Evolutionary conservation across 768 basidiomycete genomes (phyloP).

Genomic region (Nidularia sp.): DNA sequence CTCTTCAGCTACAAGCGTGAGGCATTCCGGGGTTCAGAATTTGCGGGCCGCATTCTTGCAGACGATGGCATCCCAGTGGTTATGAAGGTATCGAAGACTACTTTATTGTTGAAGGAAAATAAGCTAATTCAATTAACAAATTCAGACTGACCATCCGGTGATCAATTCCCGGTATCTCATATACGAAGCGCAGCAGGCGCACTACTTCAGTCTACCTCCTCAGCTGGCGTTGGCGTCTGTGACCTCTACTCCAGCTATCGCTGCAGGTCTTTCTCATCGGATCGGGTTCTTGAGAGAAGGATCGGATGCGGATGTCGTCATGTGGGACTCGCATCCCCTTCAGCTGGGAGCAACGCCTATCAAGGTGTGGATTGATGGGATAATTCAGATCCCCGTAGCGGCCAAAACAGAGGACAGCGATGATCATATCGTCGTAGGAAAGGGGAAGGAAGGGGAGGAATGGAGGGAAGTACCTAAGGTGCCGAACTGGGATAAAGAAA

Average conservation of each 20-base stretch:
- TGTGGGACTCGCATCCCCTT: conserved; percentile 77
- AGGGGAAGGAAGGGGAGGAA: conserved; percentile 37
- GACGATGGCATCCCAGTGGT: conserved; percentile 70
- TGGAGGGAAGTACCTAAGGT: conserved; percentile 45
- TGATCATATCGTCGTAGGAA: conserved; percentile 38
- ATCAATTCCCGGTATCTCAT: conserved; percentile 65
- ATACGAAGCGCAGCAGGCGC: conserved; percentile 69
- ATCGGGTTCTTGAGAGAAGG: conserved; percentile 60
- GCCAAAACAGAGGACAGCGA: conserved; percentile 28
- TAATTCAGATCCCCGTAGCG: conserved; percentile 60
- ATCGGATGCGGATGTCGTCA: conserved; percentile 65
- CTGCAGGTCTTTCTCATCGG: conserved; percentile 71
- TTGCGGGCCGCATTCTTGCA: conserved; percentile 71
- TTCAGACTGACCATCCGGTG: conserved; percentile 54
- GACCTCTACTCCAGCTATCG: conserved; percentile 61
- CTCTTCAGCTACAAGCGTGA: conserved; percentile 42
- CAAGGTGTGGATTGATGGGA: conserved; percentile 84
- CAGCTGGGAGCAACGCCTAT: conserved; percentile 69
- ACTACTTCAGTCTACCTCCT: conserved; percentile 60
- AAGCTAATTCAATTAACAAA: conserved; percentile 1
- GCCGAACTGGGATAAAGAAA: conserved; percentile 65
- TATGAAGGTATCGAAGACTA: conserved; percentile 57
- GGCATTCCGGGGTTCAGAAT: conserved; percentile 70
- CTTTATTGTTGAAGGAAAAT: background rate
- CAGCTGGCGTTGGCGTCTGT: conserved; percentile 60